Percentiles rank a stretch among this genome's conserved stretches.
These are phyloP conservation scores for Sutorius australiensis DNA, from an alignment of 768 basidiomycete genomes.

Conservation along the genomic window DNA sequence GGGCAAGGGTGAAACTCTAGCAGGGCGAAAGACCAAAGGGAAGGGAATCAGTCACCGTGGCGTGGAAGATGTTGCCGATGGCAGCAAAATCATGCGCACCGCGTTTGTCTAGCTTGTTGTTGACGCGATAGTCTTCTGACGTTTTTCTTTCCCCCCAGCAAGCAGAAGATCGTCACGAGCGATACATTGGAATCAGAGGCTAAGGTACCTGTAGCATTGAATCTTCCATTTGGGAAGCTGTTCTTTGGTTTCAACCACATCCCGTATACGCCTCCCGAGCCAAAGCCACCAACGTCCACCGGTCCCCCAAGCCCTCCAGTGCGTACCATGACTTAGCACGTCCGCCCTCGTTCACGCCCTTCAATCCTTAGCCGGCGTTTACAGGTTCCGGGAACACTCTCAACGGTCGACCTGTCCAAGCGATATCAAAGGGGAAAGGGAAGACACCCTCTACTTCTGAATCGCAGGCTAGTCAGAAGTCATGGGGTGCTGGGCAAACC, in stretches of 20 bases:
- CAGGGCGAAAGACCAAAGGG: conserved; percentile 90
- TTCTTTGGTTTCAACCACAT: conserved; percentile 94
- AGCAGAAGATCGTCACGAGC: conserved; percentile 80
- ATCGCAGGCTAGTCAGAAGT: conserved; percentile 29
- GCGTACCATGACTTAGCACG: conserved; percentile 10
- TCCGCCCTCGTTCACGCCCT: neutral
- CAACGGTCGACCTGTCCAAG: conserved; percentile 44
- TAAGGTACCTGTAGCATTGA: conserved; percentile 85
- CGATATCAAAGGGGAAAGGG: conserved; percentile 50
- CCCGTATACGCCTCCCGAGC: conserved; percentile 56
- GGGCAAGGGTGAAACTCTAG: conserved; percentile 88
- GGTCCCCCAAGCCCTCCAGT: conserved; percentile 30
- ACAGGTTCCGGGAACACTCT: conserved; percentile 66
- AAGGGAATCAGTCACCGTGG: conserved; percentile 86
- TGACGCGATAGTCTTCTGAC: conserved; percentile 6
- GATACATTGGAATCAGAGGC: conserved; percentile 66
- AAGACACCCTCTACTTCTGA: conserved; percentile 37
- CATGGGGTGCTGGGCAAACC: conserved; percentile 49
- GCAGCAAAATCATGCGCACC: conserved; percentile 86
- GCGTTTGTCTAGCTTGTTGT: conserved; percentile 56
- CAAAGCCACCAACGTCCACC: conserved; percentile 23
- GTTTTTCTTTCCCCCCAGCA: conserved; percentile 42
- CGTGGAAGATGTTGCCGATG: conserved; percentile 71
- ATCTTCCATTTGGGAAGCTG: conserved; percentile 87
- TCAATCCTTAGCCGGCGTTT: conserved; percentile 44